Conservation (phyloP, 164 flowering plant genomes). For the Kingdonia uniflora region DNA sequence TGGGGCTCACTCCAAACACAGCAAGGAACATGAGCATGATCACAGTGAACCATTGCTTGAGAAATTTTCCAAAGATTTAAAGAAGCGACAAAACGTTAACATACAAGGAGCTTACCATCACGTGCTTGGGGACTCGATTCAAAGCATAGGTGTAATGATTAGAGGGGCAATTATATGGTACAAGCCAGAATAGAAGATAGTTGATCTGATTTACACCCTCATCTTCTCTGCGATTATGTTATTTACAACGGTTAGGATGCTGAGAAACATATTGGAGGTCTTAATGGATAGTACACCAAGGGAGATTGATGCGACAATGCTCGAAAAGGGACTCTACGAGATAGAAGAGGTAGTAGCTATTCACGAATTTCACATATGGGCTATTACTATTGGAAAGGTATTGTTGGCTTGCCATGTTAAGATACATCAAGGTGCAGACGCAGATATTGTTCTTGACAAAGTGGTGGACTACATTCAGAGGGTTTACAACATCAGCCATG, state of each 20-base stretch:
- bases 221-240: constrained; percentile 67
- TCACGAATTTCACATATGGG: constrained; percentile 91
- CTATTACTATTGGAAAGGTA: constrained; percentile 80
- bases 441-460: constrained; percentile 66
- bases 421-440: constrained; percentile 58
- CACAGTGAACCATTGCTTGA: not conserved
- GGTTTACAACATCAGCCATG: constrained; percentile 80
- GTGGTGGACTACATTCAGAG: constrained; percentile 58
- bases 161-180: constrained; percentile 81
- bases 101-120: constrained; percentile 87
- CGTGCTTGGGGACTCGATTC: constrained; percentile 85
- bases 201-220: constrained; percentile 77
- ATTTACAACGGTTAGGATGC: constrained; percentile 64
- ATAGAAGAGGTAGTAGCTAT: constrained; percentile 77
- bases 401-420: constrained; percentile 78
- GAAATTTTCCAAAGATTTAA: not conserved
- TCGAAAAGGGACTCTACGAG: constrained; percentile 70
- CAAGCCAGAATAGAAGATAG: constrained; percentile 70
- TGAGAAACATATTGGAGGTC: constrained; percentile 67
- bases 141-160: constrained; percentile 84
- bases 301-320: constrained; percentile 75
- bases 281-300: constrained; percentile 94
- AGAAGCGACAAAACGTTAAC: constrained; percentile 56
- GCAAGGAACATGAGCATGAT: constrained; percentile 1
- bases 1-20: no score